phyloP scores from a whole-genome alignment of 192 early-diverging fungal species.

The Podila epicladia region DNA sequence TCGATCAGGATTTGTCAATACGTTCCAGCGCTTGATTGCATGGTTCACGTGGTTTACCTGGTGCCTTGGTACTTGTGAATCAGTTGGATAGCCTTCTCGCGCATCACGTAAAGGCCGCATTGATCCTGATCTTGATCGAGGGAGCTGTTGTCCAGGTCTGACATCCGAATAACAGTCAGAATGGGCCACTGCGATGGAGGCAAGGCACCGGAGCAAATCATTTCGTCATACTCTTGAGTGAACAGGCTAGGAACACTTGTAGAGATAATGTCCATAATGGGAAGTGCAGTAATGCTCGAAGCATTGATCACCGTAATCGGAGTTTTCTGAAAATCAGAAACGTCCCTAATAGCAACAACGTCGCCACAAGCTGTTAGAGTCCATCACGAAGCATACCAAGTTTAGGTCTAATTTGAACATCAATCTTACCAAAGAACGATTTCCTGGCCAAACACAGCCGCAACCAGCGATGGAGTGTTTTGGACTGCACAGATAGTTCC shows the following conservation, averaged over 20 bases:
- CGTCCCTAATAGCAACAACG: background rate
- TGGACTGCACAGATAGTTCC: background rate
- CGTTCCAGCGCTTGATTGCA: too few species aligned
- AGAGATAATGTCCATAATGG: background rate
- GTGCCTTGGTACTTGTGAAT: background rate
- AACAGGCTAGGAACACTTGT: background rate
- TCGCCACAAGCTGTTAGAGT: too few species aligned
- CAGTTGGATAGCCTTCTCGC: background rate
- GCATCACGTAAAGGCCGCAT: background rate
- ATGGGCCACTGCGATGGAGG: background rate
- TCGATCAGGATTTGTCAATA: background rate
- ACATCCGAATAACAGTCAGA: background rate
- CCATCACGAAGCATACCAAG: background rate
- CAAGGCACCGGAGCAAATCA: background rate
- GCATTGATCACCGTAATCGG: background rate
- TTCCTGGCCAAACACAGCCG: background rate
- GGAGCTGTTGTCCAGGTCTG: background rate
- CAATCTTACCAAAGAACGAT: constrained; percentile 1
- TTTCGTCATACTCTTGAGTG: background rate
- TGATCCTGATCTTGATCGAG: background rate
- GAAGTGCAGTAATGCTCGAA: background rate
- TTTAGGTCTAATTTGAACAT: background rate
- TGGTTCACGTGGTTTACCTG: background rate
- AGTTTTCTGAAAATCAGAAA: background rate
- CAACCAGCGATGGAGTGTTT: background rate